Evolutionary conservation across 148 eudicot species (phyloP), one percentile per base, ranked within the genome.

Genomic region (Vaccinium myrtillus): DNA sequence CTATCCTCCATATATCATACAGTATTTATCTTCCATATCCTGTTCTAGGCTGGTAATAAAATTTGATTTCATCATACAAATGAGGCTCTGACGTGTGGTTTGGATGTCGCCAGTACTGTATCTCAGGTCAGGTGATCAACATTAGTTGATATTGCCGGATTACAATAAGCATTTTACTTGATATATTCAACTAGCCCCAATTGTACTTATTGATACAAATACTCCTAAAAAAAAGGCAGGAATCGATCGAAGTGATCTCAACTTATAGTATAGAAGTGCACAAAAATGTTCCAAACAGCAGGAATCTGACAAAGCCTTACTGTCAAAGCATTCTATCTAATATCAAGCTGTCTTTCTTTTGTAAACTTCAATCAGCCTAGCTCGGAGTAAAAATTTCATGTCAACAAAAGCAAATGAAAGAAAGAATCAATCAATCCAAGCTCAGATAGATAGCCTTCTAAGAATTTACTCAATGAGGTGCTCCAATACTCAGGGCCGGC

Each of bases 301-400:
- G 83, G 83, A 51, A 80, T 58, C 61, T 80, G 80, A 32, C 49
- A 77, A 83, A 83, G 81, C 77, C 96, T 93, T 93, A 96, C 99
- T 95, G 90, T 97, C 99, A 79, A 97, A 88, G 27, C 99, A 92
- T 87, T 32, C 36, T 32, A 32, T 95, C 98, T 88, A 95, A 87
- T 25, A 74, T 85, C 90, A 97, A 82, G 89, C 90, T 88, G 84
- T 93, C 98, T 88, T 85, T 97, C 89, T 95, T 95, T 69, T 98
- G 91, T 92, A 97, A 89, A 87, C 99, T 95, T 84, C 99, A 89
- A 87, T 97, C 98, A 88, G 98, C 98, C 98, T n/a, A n/a, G n/a
- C n/a, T 93, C 86, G 80, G 88, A 79, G 51, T 84, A 83, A 55
- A 12, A 77, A 43, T 75, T 82, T 79, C 81, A 87, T 50, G 82